Evolutionary conservation across 768 basidiomycete species (phyloP).

Genomic region (Macrolepiota dolichaula): DNA sequence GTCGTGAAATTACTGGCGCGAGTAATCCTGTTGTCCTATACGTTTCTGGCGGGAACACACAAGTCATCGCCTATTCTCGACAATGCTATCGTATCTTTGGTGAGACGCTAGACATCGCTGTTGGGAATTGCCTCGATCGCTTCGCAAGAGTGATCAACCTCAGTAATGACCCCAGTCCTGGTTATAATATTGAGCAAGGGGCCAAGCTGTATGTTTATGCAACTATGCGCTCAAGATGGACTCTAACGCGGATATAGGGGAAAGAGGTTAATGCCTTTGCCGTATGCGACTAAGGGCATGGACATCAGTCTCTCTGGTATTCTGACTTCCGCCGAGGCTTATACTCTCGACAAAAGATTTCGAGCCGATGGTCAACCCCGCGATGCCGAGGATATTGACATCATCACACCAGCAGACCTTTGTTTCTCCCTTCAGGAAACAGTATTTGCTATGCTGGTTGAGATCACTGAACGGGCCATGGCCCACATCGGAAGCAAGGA

Average conservation of each 20-base stretch:
- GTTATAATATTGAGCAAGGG: constrained; percentile 95
- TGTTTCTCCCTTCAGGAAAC: constrained; percentile 98
- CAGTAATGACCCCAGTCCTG: constrained; percentile 93
- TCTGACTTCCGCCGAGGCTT: constrained; percentile 82
- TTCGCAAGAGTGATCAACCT: constrained; percentile 94
- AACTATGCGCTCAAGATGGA: neutral
- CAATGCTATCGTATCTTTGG: constrained; percentile 98
- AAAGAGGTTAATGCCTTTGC: constrained; percentile 74
- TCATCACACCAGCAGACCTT: constrained; percentile 92
- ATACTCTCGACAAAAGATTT: constrained; percentile 84
- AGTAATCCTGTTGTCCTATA: constrained; percentile 96
- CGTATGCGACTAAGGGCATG: constrained; percentile 99
- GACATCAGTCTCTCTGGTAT: constrained; percentile 96
- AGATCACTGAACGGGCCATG: constrained; percentile 99
- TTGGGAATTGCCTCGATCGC: constrained; percentile 96
- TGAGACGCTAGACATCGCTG: constrained; percentile 98
- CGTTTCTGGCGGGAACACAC: constrained; percentile 98
- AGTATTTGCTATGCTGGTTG: constrained; percentile 96
- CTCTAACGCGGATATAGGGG: constrained; percentile 50
- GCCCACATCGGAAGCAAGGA: constrained; percentile 96
- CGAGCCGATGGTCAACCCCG: constrained; percentile 38
- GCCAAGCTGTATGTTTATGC: constrained; percentile 69
- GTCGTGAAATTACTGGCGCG: constrained; percentile 90
- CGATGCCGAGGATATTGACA: constrained; percentile 52
- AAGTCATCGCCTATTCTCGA: constrained; percentile 97